Evolutionary conservation across 306 rosid species (phyloP), one percentile per base, ranked within the genome.

Genomic region (Begonia fuchsioides): DNA sequence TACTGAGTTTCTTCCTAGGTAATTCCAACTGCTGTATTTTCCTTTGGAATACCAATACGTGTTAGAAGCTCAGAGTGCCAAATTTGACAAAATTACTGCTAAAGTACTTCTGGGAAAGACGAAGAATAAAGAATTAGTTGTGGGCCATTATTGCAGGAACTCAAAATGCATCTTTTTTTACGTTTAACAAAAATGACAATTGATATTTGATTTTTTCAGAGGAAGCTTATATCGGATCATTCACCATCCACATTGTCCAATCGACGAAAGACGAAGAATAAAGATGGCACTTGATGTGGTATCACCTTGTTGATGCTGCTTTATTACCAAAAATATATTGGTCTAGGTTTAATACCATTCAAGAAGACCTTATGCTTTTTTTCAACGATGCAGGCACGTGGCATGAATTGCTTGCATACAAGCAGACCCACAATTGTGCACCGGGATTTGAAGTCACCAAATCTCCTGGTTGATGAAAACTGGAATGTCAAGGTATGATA

Each of bases 261-360:
- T 90, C 6, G 98, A 85, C 49, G 98, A 90, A 78, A 79, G 75
- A 59, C 93, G 68, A 13, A 85, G 98, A 67, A 77, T 90, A 67
- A 90, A 85, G 67, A 90, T 90, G 98, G 98, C 95, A 64, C 81
- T 85, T 62, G 96, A 90, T 72, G 98, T 85, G 94, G 98, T 90
- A 77, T 58, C 80, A 68, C 62, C 5, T 26, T 26, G 8, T 26
- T 26, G 8, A 26, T 26, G 35, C 35, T 26, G 35, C 35, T 26
- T 26, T 26, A 26, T 26, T 0, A 26, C 7, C 35, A 26, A 5
- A n/a, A n/a, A 26, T 26, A 8, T 26, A 6, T 26, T 26, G 8
- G 8, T 26, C 35, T 26, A 5, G 35, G 7, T 5, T 26, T 26
- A 6, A 26, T 26, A 26, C 7, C 35, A 26, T 26, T 26, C 35